A percentile compares a stretch with the other conserved stretches of the same genome.
Conservation (phyloP, 164 flowering plant species). For the Vitis cinerea region DNA sequence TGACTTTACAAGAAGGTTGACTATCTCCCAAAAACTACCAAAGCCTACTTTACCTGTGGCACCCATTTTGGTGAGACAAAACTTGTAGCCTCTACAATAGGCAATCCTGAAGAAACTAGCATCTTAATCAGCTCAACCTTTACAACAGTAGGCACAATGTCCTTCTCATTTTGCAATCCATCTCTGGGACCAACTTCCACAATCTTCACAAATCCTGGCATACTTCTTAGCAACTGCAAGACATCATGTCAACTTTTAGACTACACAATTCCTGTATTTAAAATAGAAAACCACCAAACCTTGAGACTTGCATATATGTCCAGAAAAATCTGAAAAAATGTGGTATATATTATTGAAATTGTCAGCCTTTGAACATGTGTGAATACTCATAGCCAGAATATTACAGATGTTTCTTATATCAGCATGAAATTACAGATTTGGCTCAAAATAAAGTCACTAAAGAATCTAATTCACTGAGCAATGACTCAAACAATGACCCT, state of each 20-base stretch:
- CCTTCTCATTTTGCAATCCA: conserved; percentile 95
- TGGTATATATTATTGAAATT: not conserved
- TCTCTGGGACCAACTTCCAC: conserved; percentile 99
- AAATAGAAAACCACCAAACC: not conserved
- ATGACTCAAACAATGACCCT: too few species aligned
- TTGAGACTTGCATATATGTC: not conserved
- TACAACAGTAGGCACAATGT: conserved; percentile 65
- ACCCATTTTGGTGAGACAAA: conserved; percentile 99
- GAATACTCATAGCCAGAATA: not conserved
- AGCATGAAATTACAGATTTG: not conserved
- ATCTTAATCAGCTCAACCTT: conserved; percentile 77
- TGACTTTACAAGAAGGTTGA: not conserved
- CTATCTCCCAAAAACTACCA: not conserved
- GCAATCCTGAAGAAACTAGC: conserved; percentile 74
- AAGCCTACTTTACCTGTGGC: conserved; percentile 65
- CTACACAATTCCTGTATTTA: not conserved
- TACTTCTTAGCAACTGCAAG: conserved; percentile 51
- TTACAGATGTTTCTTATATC: too few species aligned
- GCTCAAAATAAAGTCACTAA: not conserved
- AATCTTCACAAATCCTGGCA: conserved; percentile 75
- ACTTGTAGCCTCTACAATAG: conserved; percentile 91
- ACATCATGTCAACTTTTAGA: not conserved
- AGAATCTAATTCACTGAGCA: not conserved
- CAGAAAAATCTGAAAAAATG: not conserved
- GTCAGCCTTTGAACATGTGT: not conserved